Evolutionary conservation across 2,329 filamentous ascomycete genomes (phyloP), one percentile per base, ranked within the genome.

Genomic region (Penicillium sp.): DNA sequence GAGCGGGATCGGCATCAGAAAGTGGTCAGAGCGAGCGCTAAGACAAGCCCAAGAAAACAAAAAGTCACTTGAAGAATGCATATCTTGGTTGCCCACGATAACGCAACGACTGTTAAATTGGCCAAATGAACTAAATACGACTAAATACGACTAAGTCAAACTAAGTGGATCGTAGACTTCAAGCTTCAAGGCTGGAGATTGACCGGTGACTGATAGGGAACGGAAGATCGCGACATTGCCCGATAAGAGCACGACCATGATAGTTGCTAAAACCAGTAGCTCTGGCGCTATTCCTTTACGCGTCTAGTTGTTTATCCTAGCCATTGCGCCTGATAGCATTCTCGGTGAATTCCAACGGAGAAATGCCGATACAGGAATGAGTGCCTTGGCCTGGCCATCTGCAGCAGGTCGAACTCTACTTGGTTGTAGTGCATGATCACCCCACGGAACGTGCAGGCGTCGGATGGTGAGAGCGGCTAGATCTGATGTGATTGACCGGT

Each of bases 401-500:
- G 33, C 43, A 49, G 47, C 42, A 48, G 43, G 22, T 45, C 43
- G 53, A 61, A 63, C 53, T 60, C 47, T 61, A 59, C 56, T 59
- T 55, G 53, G 55, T 57, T 35, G 49, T 35, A 62, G 57, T 56
- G 56, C 60, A 61, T 56, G 58, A 60, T 60, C 60, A 57, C 49
- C 54, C 49, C 42, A 60, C 35, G 54, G 56, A 64, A 66, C 59
- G 57, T 62, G 63, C 62, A 60, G 51, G 57, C 49, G 47, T 57
- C 19, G 54, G 44, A 55, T 43, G 48, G 49, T 33, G 43, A 55
- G 54, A 55, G 55, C 55, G 48, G 57, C 54, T 60, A 57, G 58
- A 65, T 66, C 62, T 66, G 56, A 60, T 63, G 58, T 63, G 63
- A 67, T 66, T 65, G 63, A 60, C 60, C 33, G 43, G 52, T 53